phyloP scores from a whole-genome alignment of 371 early-diverging fungal genomes.

The Syncephalastrum contaminatum region DNA sequence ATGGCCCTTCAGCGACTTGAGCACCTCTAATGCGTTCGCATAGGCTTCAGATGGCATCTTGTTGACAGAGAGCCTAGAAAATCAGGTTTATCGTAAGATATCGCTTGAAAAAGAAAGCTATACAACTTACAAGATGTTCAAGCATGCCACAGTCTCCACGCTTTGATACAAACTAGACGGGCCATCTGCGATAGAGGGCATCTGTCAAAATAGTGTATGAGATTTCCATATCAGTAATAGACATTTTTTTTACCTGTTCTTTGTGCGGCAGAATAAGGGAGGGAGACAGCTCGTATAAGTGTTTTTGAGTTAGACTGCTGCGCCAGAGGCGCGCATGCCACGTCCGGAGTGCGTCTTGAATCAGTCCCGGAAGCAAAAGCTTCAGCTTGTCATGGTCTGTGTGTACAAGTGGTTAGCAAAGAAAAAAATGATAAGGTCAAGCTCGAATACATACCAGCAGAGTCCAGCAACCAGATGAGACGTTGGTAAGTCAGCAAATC shows the following conservation, averaged over 20 bases:
- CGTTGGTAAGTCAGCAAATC: slow-evolving; percentile 71
- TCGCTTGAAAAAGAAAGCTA: neutral
- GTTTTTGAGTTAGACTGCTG: slow-evolving; percentile 31
- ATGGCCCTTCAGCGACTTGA: slow-evolving; percentile 26
- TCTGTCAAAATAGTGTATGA: no score
- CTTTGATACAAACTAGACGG: slow-evolving; percentile 58
- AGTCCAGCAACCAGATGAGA: slow-evolving; percentile 63
- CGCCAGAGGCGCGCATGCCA: slow-evolving; percentile 47
- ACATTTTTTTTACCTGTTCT: no score
- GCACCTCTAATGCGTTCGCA: slow-evolving; percentile 28
- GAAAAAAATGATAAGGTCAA: neutral
- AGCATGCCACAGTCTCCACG: slow-evolving; percentile 54
- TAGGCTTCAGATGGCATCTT: slow-evolving; percentile 42
- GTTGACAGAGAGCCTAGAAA: slow-evolving; percentile 33
- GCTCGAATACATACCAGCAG: slow-evolving; percentile 23
- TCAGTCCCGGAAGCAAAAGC: slow-evolving; percentile 31
- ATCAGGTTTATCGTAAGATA: neutral
- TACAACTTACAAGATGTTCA: slow-evolving; percentile 55
- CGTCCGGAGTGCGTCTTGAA: slow-evolving; percentile 36
- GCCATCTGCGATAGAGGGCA: slow-evolving; percentile 39
- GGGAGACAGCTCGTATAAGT: slow-evolving; percentile 26
- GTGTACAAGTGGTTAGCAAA: neutral
- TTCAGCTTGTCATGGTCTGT: slow-evolving; percentile 19
- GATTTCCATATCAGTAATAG: no score
- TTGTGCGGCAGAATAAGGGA: slow-evolving; percentile 4